A percentile compares a stretch with the other conserved stretches of the same genome.
phyloP scores from a whole-genome alignment of 441 rosid species.

The Jatropha multifida region DNA sequence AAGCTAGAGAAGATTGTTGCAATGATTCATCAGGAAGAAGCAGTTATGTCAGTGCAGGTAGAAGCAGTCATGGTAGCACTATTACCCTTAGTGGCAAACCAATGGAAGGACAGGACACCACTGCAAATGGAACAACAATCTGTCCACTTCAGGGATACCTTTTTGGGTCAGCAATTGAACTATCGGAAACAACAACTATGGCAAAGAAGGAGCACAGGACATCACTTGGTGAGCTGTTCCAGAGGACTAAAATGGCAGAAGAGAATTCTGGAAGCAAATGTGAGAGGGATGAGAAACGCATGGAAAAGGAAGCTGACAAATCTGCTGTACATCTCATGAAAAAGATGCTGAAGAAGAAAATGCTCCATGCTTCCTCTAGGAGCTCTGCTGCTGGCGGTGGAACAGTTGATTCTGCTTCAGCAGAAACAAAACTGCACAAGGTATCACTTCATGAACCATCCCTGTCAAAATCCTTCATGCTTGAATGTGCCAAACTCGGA shows the following conservation, averaged over 20 bases:
- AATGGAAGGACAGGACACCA: constrained; percentile 47
- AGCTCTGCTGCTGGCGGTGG: constrained; percentile 41
- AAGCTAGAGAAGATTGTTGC: constrained; percentile 57
- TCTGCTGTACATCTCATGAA: constrained; percentile 57
- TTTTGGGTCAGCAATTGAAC: constrained; percentile 71
- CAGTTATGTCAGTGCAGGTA: constrained; percentile 68
- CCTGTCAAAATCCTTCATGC: constrained; percentile 5
- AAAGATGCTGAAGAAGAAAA: constrained; percentile 61
- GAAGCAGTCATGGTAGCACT: constrained; percentile 80
- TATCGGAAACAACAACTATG: constrained; percentile 56
- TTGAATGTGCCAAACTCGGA: background rate
- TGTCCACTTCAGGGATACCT: constrained; percentile 80
- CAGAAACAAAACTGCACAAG: constrained; percentile 69
- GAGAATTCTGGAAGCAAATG: constrained; percentile 41
- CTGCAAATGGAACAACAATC: constrained; percentile 45
- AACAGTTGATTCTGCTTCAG: constrained; percentile 45
- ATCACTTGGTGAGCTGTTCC: constrained; percentile 79
- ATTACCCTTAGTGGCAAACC: constrained; percentile 75
- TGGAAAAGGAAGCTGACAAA: constrained; percentile 62
- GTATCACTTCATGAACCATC: constrained; percentile 28
- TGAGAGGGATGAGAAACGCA: constrained; percentile 53
- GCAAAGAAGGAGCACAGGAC: constrained; percentile 70
- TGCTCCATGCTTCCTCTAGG: constrained; percentile 47
- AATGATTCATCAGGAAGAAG: constrained; percentile 71
- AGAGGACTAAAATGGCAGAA: constrained; percentile 60